These are phyloP conservation scores for Coniella vitis DNA, from an alignment of 2,329 filamentous ascomycete species.

Conservation along the genomic window DNA sequence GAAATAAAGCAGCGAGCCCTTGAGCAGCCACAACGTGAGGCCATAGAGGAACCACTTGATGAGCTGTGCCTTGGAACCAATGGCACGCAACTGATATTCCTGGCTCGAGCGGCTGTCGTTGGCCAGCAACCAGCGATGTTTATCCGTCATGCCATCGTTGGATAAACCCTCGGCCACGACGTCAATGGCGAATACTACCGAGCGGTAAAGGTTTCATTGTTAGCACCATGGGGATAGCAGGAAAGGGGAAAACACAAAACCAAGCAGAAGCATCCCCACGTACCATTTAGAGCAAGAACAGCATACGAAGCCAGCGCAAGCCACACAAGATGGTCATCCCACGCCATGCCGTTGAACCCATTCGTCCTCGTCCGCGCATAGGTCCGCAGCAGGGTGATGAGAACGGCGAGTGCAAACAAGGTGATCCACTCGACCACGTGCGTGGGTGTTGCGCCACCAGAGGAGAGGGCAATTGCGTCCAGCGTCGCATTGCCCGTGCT, in stretches of 20 bases:
- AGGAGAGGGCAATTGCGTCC: slow-evolving; percentile 5
- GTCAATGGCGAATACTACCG: slow-evolving; percentile 3
- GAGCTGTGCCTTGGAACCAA: slow-evolving; percentile 51
- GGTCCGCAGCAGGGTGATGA: slow-evolving; percentile 23
- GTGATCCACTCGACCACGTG: slow-evolving; percentile 5
- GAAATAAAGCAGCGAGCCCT: slow-evolving; percentile 49
- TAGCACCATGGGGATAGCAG: neutral
- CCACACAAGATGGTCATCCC: slow-evolving; percentile 26
- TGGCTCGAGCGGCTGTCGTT: slow-evolving; percentile 3
- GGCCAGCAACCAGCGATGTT: slow-evolving; percentile 36
- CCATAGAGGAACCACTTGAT: slow-evolving; percentile 50
- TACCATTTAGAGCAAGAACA: neutral
- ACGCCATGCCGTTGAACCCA: slow-evolving; percentile 20
- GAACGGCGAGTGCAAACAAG: slow-evolving; percentile 22
- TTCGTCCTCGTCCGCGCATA: slow-evolving; percentile 23
- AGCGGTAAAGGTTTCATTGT: neutral
- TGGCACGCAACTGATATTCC: slow-evolving; percentile 29
- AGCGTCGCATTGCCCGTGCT: slow-evolving; percentile 13
- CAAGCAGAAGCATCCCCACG: neutral
- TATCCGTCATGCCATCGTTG: slow-evolving; percentile 50
- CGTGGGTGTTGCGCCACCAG: slow-evolving; percentile 5
- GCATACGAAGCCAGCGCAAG: slow-evolving; percentile 14
- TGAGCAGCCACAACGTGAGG: slow-evolving; percentile 47
- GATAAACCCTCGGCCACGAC: slow-evolving; percentile 36
- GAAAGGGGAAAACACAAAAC: neutral